Conservation (phyloP, 306 rosid genomes). For the Pyrus betulifolia region DNA sequence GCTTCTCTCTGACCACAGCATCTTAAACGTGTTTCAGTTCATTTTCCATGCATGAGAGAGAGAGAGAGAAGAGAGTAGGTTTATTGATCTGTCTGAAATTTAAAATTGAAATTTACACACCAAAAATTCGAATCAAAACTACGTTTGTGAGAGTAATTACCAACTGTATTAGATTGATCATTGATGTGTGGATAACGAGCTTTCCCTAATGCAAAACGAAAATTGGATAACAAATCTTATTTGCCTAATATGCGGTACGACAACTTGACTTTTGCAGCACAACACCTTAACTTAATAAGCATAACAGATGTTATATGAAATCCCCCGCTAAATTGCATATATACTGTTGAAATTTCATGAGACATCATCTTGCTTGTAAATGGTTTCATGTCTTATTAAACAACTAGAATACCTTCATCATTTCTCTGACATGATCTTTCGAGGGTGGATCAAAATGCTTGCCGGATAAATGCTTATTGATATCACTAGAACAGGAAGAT, state of each 20-base stretch:
- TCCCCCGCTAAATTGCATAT: background rate
- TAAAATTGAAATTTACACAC: background rate
- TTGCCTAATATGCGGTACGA: background rate
- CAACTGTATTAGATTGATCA: background rate
- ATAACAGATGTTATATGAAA: background rate
- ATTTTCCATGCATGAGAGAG: background rate
- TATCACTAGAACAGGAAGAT: constrained; percentile 42
- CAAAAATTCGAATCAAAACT: too few species aligned
- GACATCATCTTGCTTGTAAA: background rate
- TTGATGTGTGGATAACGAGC: background rate
- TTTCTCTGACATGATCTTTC: constrained; percentile 38
- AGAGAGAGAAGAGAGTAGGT: background rate
- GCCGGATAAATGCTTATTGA: constrained; percentile 74
- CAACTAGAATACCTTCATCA: constrained; percentile 46
- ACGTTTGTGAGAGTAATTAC: too few species aligned
- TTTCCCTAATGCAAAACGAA: background rate
- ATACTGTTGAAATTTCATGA: background rate
- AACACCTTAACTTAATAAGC: background rate
- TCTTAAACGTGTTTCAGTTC: background rate
- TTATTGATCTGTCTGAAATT: background rate
- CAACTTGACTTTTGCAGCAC: background rate
- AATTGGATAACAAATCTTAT: background rate
- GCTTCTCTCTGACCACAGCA: background rate
- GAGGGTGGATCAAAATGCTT: constrained; percentile 84
- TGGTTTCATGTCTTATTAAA: too few species aligned